These are phyloP conservation scores for Cordyceps militaris DNA, from an alignment of 2,329 filamentous ascomycete species.

Conservation along the genomic window DNA sequence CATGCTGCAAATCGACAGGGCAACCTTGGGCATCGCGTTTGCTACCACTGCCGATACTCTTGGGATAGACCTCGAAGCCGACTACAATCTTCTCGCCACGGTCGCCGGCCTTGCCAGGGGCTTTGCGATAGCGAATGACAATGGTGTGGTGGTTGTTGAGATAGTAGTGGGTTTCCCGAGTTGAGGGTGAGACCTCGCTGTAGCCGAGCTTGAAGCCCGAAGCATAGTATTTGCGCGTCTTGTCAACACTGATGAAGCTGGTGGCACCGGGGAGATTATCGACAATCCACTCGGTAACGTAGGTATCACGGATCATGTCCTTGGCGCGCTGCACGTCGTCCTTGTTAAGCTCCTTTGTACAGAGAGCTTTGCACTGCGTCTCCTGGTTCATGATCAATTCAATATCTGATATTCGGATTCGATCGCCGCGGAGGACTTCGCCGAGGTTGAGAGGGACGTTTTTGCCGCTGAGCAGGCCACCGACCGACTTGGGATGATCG, in stretches of 20 bases:
- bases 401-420: constrained; percentile 79
- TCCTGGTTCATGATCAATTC: constrained; percentile 72
- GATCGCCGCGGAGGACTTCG: constrained; percentile 79
- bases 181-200: constrained; percentile 54
- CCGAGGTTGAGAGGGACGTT: constrained; percentile 77
- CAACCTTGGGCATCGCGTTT: constrained; percentile 59
- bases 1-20: constrained; percentile 57
- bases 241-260: constrained; percentile 80
- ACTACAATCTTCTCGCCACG: constrained; percentile 73
- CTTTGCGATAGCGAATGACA: constrained; percentile 69
- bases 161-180: constrained; percentile 59
- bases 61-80: constrained; percentile 84
- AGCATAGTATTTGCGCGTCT: constrained; percentile 79
- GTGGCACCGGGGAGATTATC: constrained; percentile 87
- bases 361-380: constrained; percentile 64
- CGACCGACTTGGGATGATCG: constrained; percentile 57
- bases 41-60: constrained; percentile 61
- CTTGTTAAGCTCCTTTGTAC: constrained; percentile 58
- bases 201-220: constrained; percentile 85
- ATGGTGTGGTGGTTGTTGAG: constrained; percentile 87
- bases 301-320: constrained; percentile 68
- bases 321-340: constrained; percentile 60
- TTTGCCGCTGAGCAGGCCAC: constrained; percentile 65
- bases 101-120: constrained; percentile 60
- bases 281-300: constrained; percentile 89